These are phyloP conservation scores for Neostapfia colusana DNA, from an alignment of 176 grass and related monocot species.

Conservation along the genomic window DNA sequence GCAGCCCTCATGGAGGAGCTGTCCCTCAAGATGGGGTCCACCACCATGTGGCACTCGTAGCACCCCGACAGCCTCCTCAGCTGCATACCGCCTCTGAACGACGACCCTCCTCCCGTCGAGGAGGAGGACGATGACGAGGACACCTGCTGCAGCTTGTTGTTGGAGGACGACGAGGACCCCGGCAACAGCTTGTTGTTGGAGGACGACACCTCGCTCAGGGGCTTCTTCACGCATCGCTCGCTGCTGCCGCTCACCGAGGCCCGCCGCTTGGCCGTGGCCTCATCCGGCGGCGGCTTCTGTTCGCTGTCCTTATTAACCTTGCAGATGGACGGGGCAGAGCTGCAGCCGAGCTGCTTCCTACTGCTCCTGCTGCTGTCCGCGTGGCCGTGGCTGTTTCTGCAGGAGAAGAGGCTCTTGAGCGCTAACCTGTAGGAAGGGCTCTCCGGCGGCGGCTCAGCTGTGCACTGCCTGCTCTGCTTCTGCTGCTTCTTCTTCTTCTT, in stretches of 20 bases:
- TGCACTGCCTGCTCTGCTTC: slow-evolving; percentile 17
- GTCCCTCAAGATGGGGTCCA: slow-evolving; percentile 59
- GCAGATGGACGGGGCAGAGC: slow-evolving; percentile 59
- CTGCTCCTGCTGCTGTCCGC: not conserved
- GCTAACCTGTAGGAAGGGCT: slow-evolving; percentile 73
- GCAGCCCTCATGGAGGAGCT: slow-evolving; percentile 38
- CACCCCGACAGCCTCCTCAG: slow-evolving; percentile 77
- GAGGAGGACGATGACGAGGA: slow-evolving; percentile 43
- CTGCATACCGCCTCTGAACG: slow-evolving; percentile 66
- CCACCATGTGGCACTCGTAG: slow-evolving; percentile 94
- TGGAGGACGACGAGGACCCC: slow-evolving; percentile 28
- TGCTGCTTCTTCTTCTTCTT: slow-evolving; percentile 6
- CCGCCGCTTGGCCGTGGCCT: slow-evolving; percentile 40
- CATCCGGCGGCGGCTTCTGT: not conserved
- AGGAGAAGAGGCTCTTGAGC: slow-evolving; percentile 70
- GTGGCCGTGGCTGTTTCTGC: slow-evolving; percentile 52
- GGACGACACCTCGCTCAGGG: slow-evolving; percentile 28
- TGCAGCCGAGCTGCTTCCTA: slow-evolving; percentile 45
- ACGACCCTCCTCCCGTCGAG: slow-evolving; percentile 52
- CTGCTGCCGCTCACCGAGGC: slow-evolving; percentile 60
- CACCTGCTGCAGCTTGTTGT: not conserved
- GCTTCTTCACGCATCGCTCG: slow-evolving; percentile 60
- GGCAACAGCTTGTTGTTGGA: not conserved
- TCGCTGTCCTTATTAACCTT: slow-evolving; percentile 38
- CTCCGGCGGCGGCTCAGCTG: slow-evolving; percentile 17